Base-by-base conservation (phyloP, 768 basidiomycete species). In the Ramaria rubella region DNA sequence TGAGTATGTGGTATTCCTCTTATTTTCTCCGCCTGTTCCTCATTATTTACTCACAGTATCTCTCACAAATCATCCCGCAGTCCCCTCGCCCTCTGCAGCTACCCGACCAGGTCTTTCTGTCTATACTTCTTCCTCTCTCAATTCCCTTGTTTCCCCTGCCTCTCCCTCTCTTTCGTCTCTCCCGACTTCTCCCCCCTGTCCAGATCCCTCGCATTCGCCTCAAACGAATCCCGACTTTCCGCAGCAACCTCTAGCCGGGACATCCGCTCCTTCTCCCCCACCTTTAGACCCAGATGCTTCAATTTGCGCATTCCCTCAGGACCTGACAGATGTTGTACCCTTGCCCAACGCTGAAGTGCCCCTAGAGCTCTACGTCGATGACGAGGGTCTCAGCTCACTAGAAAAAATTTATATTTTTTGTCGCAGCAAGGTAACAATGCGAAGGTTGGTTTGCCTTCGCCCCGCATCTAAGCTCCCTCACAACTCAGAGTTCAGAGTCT, bases 401-500 rank as follows among this genome's bases (percentile, higher is more conserved):
- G 94, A 97, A 72, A 86, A 88, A 66, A 94, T 95, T 59, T 96
- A 93, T 72, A 81, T 96, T 50, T 90, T 91, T 63, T 86, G 87
- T 59, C 78, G 86, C 59, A 92, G 90, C 71, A 82, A 82, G 60
- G 82, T 84, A 46, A 70, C 74, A 30, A 81, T 82, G 58, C 83
- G 83, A 64, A 72, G 78, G 77, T 75, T 55, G 29, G 75, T 66
- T 21, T 49, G 36, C 14, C 49, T 29, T 38, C 45, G 19, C 1
- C 24, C 50, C 38, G 27, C n/a, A 78, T 63, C 72, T 17, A 5
- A 29, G 17, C 17, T n/a, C n/a, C 38, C 26, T 49, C 26, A 9
- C n/a, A n/a, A n/a, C n/a, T n/a, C n/a, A n/a, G n/a, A n/a, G n/a
- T n/a, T n/a, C 63, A 80, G 90, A 36, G 79, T 90, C 38, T 95